These are phyloP conservation scores for Ceratobasidium sp. DNA, from an alignment of 1,284 basidiomycete species.

Conservation along the genomic window DNA sequence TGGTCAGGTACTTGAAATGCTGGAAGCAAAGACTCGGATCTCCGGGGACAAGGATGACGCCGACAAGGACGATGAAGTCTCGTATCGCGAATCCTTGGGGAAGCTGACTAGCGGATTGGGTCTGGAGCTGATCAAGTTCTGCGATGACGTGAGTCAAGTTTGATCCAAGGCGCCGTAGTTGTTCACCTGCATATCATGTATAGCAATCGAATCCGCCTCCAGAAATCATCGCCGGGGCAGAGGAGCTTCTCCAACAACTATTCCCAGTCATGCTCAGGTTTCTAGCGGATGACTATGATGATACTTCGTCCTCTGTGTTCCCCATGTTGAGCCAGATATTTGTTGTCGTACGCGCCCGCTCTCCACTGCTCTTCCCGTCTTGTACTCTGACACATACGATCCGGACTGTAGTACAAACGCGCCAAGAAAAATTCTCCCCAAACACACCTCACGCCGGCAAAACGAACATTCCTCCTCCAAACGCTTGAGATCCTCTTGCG, in stretches of 20 bases:
- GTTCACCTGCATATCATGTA: neutral
- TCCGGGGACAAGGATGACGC: conserved; percentile 75
- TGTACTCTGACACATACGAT: conserved; percentile 39
- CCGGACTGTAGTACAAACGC: conserved; percentile 74
- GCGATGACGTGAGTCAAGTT: conserved; percentile 74
- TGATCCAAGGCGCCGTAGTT: conserved; percentile 16
- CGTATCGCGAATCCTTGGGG: conserved; percentile 90
- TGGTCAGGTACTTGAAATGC: conserved; percentile 78
- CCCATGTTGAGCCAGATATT: conserved; percentile 82
- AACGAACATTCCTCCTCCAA: conserved; percentile 82
- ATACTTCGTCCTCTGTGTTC: conserved; percentile 86
- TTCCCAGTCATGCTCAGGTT: conserved; percentile 89
- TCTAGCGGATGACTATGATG: conserved; percentile 88
- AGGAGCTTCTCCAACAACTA: conserved; percentile 71
- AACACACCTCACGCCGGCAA: conserved; percentile 72
- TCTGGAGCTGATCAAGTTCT: conserved; percentile 84
- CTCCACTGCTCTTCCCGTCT: conserved; percentile 24
- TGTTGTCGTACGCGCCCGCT: conserved; percentile 66
- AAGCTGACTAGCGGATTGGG: conserved; percentile 87
- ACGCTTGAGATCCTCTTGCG: conserved; percentile 83
- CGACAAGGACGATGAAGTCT: conserved; percentile 71
- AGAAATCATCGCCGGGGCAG: conserved; percentile 75
- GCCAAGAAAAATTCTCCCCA: conserved; percentile 72
- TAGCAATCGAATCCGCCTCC: conserved; percentile 33
- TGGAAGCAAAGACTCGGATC: conserved; percentile 80